Percentiles rank a stretch among this genome's conserved stretches.
Conservation (phyloP, 2,329 filamentous ascomycete genomes). For the Colletotrichum tamarilloi region DNA sequence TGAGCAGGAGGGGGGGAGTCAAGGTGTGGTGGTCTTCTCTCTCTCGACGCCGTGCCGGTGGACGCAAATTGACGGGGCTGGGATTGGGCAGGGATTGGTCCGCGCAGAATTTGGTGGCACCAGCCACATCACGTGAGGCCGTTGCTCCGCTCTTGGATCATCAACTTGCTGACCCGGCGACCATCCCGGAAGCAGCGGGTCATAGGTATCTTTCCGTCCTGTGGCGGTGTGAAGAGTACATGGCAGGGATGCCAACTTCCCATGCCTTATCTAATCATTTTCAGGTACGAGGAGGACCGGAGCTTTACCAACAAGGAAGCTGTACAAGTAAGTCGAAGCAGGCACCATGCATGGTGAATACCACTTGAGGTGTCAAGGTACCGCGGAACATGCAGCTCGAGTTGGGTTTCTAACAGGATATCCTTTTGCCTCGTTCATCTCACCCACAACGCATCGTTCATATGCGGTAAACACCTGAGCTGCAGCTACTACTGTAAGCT, state of each 20-base stretch:
- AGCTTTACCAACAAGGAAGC: background rate
- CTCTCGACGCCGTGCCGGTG: constrained; percentile 28
- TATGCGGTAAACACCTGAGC: background rate
- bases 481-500: background rate
- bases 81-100: constrained; percentile 34
- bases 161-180: constrained; percentile 29
- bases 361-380: background rate
- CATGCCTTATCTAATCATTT: constrained; percentile 5
- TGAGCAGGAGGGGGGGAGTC: constrained; percentile 36
- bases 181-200: constrained; percentile 28
- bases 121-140: constrained; percentile 35
- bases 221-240: background rate
- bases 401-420: background rate
- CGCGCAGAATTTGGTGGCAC: constrained; percentile 29
- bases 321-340: background rate
- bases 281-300: background rate
- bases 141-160: constrained; percentile 11
- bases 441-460: background rate
- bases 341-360: background rate
- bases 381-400: background rate
- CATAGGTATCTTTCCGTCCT: background rate
- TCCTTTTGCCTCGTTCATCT: background rate
- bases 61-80: constrained; percentile 38
- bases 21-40: constrained; percentile 35
- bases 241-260: background rate